These are phyloP conservation scores for Camellia sinensis DNA, from an alignment of 148 eudicot genomes.

Conservation along the genomic window DNA sequence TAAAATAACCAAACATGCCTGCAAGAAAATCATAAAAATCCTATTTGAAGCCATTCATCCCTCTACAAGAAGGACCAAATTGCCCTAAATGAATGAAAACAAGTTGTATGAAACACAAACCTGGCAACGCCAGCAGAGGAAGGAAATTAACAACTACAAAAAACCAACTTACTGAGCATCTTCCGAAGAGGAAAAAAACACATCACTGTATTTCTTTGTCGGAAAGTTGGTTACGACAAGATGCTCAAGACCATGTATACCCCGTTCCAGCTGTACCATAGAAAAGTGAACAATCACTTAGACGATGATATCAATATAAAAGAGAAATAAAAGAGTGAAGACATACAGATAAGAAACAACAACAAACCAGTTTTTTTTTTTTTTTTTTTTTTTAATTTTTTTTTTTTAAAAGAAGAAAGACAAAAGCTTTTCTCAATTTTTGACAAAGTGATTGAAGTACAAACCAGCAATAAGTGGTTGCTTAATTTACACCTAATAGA, in stretches of 20 bases:
- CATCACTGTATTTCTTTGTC: slow-evolving; percentile 63
- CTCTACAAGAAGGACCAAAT: background rate
- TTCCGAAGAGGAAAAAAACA: slow-evolving; percentile 54
- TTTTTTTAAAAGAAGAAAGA: background rate
- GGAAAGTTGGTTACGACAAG: slow-evolving; percentile 68
- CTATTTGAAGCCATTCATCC: background rate
- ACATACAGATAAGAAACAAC: background rate
- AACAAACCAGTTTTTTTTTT: background rate
- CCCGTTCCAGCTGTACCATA: slow-evolving; percentile 72
- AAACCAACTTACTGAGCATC: slow-evolving; percentile 68
- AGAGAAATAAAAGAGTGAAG: background rate
- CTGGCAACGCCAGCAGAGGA: background rate
- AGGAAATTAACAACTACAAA: background rate
- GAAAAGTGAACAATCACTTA: slow-evolving; percentile 3
- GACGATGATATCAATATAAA: background rate
- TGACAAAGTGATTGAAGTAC: background rate
- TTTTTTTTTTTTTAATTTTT: background rate
- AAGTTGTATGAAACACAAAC: background rate
- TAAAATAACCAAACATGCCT: background rate
- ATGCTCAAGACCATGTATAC: slow-evolving; percentile 73
- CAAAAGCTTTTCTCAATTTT: background rate
- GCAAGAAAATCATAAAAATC: background rate
- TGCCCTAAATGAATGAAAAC: background rate
- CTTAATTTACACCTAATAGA: too few relatives aligned
- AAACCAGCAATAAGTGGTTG: background rate